A percentile compares a stretch with the other conserved stretches of the same genome.
These are phyloP conservation scores for Colletotrichum coccodes DNA, from an alignment of 2,329 filamentous ascomycete genomes.

Conservation along the genomic window DNA sequence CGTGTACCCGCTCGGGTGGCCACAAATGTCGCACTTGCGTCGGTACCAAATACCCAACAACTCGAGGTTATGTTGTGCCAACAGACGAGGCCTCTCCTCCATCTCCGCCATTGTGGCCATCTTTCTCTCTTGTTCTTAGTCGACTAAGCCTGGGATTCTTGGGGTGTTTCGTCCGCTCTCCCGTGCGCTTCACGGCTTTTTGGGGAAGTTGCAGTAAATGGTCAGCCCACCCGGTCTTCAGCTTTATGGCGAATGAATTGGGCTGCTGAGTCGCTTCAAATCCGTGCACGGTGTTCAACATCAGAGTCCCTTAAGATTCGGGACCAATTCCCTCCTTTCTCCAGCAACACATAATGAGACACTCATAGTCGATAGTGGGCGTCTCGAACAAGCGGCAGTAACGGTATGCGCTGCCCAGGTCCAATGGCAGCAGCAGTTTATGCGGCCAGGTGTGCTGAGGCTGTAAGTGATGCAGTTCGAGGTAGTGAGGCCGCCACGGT, in stretches of 20 bases:
- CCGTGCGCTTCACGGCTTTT: background rate
- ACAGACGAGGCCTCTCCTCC: background rate
- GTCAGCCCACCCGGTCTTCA: background rate
- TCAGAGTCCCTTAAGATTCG: background rate
- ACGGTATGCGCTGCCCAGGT: background rate
- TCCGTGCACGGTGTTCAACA: background rate
- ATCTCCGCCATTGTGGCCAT: background rate
- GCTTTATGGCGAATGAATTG: background rate
- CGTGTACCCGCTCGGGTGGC: slow-evolving; percentile 8
- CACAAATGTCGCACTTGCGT: background rate
- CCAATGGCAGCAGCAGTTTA: background rate
- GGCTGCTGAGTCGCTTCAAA: background rate
- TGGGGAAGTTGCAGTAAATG: too few species aligned
- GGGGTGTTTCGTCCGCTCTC: background rate
- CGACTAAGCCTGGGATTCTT: background rate
- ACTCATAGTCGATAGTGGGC: background rate
- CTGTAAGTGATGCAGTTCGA: background rate
- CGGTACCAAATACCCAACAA: background rate
- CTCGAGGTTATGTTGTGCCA: background rate
- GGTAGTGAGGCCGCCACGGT: slow-evolving; percentile 8
- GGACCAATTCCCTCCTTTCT: background rate
- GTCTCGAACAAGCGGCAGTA: background rate
- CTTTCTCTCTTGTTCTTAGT: background rate
- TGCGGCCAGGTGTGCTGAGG: background rate
- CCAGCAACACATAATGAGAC: background rate